A percentile compares a stretch with the other conserved stretches of the same genome.
Conservation (phyloP, 2,329 filamentous ascomycete genomes). For the Sporothrix mexicana region DNA sequence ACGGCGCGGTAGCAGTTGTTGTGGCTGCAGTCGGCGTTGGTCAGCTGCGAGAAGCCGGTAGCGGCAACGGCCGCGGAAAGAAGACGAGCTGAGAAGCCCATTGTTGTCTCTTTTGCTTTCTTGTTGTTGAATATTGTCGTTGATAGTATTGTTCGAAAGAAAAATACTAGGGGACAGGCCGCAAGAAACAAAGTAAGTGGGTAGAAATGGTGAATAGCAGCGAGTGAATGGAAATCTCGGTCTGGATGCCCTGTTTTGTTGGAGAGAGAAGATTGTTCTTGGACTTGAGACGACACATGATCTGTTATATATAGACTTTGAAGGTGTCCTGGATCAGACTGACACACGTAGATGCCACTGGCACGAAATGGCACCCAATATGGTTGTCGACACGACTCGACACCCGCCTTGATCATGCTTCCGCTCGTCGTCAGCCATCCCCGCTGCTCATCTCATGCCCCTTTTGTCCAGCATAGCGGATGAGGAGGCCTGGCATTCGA, state of each 20-base stretch:
- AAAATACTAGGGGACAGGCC: neutral
- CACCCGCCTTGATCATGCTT: neutral
- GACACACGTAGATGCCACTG: too few relatives aligned
- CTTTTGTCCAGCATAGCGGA: neutral
- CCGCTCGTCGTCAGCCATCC: neutral
- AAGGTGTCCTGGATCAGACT: neutral
- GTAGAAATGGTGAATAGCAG: neutral
- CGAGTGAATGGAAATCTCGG: neutral
- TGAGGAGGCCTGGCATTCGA: neutral
- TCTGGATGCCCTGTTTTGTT: neutral
- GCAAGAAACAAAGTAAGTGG: neutral
- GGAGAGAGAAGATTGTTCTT: neutral
- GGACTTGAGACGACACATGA: neutral
- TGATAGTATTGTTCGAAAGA: neutral
- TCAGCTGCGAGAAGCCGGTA: neutral
- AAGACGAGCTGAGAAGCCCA: slow-evolving; percentile 4
- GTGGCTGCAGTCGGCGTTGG: slow-evolving; percentile 13
- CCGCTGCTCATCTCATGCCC: neutral
- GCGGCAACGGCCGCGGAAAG: neutral
- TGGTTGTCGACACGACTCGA: neutral
- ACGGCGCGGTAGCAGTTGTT: slow-evolving; percentile 24
- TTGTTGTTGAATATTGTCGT: neutral
- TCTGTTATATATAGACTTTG: slow-evolving; percentile 16
- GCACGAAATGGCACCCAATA: neutral
- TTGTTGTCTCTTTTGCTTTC: neutral